Percentiles rank a stretch among this genome's conserved stretches.
Evolutionary conservation across 192 early-diverging fungal genomes (phyloP).

Genomic region (Backusella circina): DNA sequence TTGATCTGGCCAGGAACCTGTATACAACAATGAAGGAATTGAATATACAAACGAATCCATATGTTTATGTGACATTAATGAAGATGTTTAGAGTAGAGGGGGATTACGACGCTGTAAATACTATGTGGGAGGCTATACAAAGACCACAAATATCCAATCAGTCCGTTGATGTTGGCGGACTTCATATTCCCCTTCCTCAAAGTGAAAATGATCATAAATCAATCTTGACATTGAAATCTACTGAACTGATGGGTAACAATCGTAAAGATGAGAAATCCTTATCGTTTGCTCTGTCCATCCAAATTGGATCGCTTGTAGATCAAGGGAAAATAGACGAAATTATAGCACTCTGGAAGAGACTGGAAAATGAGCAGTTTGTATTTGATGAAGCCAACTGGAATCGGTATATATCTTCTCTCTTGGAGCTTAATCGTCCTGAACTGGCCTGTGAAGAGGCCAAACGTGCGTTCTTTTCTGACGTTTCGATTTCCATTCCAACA

Average conservation of each 20-base stretch:
- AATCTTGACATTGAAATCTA: background rate
- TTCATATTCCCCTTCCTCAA: background rate
- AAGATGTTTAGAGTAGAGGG: slow-evolving; percentile 35
- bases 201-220: background rate
- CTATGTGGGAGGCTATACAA: slow-evolving; percentile 41
- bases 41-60: slow-evolving; percentile 26
- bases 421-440: slow-evolving; percentile 23
- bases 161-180: background rate
- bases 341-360: slow-evolving; percentile 35
- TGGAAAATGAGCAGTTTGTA: slow-evolving; percentile 29
- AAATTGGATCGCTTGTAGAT: slow-evolving; percentile 37
- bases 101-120: slow-evolving; percentile 40
- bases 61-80: slow-evolving; percentile 46
- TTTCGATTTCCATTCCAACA: background rate
- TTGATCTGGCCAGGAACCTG: slow-evolving; percentile 29
- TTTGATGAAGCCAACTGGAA: slow-evolving; percentile 58
- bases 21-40: slow-evolving; percentile 39
- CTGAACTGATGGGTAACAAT: too few species aligned
- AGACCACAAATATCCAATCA: background rate
- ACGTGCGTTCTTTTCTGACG: background rate
- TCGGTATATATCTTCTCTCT: slow-evolving; percentile 37
- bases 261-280: background rate
- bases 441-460: slow-evolving; percentile 36
- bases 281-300: slow-evolving; percentile 41
- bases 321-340: slow-evolving; percentile 30